phyloP scores from a whole-genome alignment of 495 filamentous ascomycete species.

The Antarctomyces pellizariae region DNA sequence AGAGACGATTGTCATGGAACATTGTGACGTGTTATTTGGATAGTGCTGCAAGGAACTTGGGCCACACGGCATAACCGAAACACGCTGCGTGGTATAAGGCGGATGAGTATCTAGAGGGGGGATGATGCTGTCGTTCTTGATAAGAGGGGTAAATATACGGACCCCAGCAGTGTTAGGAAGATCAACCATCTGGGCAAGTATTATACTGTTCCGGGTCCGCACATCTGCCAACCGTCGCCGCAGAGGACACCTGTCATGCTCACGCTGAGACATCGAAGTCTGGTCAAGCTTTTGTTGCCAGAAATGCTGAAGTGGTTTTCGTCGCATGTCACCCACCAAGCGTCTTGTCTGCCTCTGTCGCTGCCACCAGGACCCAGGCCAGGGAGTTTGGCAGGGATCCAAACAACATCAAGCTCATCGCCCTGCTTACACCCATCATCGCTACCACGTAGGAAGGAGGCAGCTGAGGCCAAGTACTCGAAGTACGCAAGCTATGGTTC shows the following conservation, averaged over 20 bases:
- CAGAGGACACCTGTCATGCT: conserved; percentile 42
- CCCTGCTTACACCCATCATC: conserved; percentile 21
- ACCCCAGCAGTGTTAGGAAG: conserved; percentile 30
- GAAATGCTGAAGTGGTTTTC: conserved; percentile 37
- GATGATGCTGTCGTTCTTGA: conserved; percentile 39
- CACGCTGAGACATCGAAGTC: conserved; percentile 42
- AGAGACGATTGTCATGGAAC: conserved; percentile 35
- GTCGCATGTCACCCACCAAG: conserved; percentile 23
- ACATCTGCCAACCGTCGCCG: conserved; percentile 37
- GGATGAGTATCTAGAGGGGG: conserved; percentile 46
- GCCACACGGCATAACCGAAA: conserved; percentile 26
- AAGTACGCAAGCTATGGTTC: conserved; percentile 27
- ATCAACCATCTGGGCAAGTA: conserved; percentile 47
- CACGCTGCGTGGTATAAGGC: conserved; percentile 48
- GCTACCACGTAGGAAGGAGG: conserved; percentile 28
- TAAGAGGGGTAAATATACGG: conserved; percentile 30
- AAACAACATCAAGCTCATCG: conserved; percentile 27
- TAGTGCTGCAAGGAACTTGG: conserved; percentile 38
- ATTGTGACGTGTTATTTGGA: conserved; percentile 47
- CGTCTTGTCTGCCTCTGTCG: conserved; percentile 21
- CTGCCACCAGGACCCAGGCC: conserved; percentile 24
- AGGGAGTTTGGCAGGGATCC: conserved; percentile 22
- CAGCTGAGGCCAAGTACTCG: conserved; percentile 26
- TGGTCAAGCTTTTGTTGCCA: conserved; percentile 37
- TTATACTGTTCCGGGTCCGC: conserved; percentile 39